Base-by-base conservation (phyloP, 169 alveolate species). In the Plasmodium adleri region DNA sequence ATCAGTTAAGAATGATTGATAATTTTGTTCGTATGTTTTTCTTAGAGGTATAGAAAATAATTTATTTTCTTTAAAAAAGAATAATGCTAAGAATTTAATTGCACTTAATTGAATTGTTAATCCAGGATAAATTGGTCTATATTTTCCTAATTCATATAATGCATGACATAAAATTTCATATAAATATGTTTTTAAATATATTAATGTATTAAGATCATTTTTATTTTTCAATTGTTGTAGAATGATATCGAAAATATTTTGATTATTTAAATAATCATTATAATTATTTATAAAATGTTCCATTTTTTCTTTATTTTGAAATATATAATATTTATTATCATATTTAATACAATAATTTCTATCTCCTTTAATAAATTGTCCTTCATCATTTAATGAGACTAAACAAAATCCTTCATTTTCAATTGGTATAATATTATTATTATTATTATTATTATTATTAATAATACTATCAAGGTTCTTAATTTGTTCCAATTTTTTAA, bases 361-460 rank as follows among this genome's bases (percentile, higher is more conserved):
- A 54, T 80, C 59, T 26, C 90, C 90, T 50, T 80, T 80, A 45
- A 80, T 72, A 50, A 80, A 80, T 52, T 32, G 39, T 20, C 70
- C 59, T 63, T 80, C 74, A 49, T 80, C 83, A 26, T 47, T 68
- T 72, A 80, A 58, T 63, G 85, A 67, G 13, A 80, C 90, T 63
- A 80, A 43, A 59, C 90, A 80, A 63, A 80, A 80, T 2, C 90
- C 83, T 26, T 80, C 90, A 80, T 80, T 80, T 70, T 80, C 90
- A 13, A 80, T 54, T 26, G 28, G 10, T 0, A 45, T 59, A 20
- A 45, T 32, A 32, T 32, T 28, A 28, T 80, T 32, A 67, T 67
- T 83, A 12, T 80, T 32, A 67, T 67, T 83, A 12, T n/a, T 32
- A 32, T 32, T 28, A 28, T 80, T 32, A 67, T 67, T 83, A 12